Percentiles rank a stretch among this genome's conserved stretches.
Evolutionary conservation across 2,329 filamentous ascomycete species (phyloP).

Genomic region (Aspergillus ochraceus): DNA sequence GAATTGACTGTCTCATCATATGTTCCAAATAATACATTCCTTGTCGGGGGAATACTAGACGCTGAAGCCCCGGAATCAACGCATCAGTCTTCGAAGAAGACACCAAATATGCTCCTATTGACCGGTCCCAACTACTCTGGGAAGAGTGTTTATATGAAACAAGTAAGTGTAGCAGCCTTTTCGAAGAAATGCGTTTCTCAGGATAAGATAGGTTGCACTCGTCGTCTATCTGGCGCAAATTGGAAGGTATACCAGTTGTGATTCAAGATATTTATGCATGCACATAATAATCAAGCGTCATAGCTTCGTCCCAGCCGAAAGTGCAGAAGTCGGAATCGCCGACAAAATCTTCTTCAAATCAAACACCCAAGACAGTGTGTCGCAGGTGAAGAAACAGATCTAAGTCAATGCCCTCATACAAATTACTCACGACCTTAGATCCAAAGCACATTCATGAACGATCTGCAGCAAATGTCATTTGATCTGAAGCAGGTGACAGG

Average conservation of each 20-base stretch:
- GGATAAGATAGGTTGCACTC: constrained; percentile 62
- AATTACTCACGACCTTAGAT: constrained; percentile 32
- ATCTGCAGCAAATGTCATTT: constrained; percentile 82
- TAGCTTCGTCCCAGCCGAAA: constrained; percentile 81
- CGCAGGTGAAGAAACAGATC: constrained; percentile 42
- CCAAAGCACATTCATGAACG: constrained; percentile 73
- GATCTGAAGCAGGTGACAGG: constrained; percentile 72
- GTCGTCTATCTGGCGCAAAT: constrained; percentile 92
- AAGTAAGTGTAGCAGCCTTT: constrained; percentile 44
- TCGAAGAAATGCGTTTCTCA: constrained; percentile 3
- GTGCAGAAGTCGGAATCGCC: constrained; percentile 77
- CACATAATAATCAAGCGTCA: constrained; percentile 7
- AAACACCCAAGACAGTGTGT: constrained; percentile 69
- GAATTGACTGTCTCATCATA: constrained; percentile 79
- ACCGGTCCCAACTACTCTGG: constrained; percentile 97
- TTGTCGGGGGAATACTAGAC: constrained; percentile 57
- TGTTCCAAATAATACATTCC: constrained; percentile 76
- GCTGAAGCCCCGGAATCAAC: neutral
- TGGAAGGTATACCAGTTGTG: constrained; percentile 52
- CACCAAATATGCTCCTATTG: constrained; percentile 71
- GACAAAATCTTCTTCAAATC: constrained; percentile 91
- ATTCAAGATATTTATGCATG: neutral
- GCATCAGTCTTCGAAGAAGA: constrained; percentile 4
- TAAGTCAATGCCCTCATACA: neutral
- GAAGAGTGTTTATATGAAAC: constrained; percentile 94